phyloP scores from a whole-genome alignment of 257 asterid genomes.

The Pogostemon cablin region DNA sequence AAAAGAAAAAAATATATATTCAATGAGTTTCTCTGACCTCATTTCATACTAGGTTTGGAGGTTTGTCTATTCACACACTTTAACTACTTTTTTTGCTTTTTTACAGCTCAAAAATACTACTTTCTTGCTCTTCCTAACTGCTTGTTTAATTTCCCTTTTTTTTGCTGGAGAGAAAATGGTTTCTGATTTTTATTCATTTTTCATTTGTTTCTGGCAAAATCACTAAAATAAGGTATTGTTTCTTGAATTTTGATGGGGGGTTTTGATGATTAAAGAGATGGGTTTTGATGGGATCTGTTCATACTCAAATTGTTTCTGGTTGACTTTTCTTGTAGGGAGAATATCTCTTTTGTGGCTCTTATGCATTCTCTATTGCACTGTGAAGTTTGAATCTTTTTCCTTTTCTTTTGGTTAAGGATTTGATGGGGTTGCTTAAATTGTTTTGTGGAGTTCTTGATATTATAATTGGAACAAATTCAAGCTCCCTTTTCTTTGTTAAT shows the following conservation, averaged over 20 bases:
- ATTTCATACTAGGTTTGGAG: constrained; percentile 39
- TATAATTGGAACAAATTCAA: constrained; percentile 9
- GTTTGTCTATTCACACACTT: constrained; percentile 33
- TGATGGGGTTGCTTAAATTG: constrained; percentile 19
- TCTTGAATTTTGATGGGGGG: neutral
- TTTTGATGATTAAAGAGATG: constrained; percentile 22
- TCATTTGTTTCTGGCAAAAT: neutral
- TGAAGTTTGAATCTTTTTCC: constrained; percentile 28
- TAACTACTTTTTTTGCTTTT: constrained; percentile 27
- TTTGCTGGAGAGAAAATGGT: neutral
- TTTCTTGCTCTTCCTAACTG: constrained; percentile 27
- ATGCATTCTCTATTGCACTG: neutral
- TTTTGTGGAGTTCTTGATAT: constrained; percentile 17
- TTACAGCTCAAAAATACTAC: neutral
- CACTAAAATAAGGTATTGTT: constrained; percentile 24
- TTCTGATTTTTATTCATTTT: constrained; percentile 1
- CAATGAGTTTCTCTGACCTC: constrained; percentile 37
- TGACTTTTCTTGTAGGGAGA: constrained; percentile 12
- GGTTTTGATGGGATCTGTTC: constrained; percentile 39
- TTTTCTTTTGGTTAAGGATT: neutral
- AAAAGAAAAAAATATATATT: constrained; percentile 36
- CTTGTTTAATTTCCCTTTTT: neutral
- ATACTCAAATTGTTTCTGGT: constrained; percentile 23
- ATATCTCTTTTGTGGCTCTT: constrained; percentile 10
- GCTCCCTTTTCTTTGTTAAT: neutral